phyloP scores from a whole-genome alignment of 2,329 filamentous ascomycete genomes.

The Curvularia lunata region DNA sequence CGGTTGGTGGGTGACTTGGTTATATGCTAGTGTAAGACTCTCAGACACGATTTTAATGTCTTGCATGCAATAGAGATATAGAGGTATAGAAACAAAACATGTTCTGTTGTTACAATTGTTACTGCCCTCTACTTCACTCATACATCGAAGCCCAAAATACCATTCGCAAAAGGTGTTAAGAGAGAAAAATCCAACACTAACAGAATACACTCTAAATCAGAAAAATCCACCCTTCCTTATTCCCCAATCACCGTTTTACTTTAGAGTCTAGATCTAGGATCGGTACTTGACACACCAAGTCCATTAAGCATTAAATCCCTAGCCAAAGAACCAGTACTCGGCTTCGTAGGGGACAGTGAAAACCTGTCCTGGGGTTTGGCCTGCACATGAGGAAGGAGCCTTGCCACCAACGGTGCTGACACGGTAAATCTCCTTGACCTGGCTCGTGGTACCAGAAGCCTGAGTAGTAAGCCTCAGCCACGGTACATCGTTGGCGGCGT shows the following conservation, averaged over 20 bases:
- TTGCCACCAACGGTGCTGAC: conserved; percentile 82
- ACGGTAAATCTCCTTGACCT: conserved; percentile 77
- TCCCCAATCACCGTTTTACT: not conserved
- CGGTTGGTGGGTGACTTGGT: not conserved
- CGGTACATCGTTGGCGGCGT: conserved; percentile 64
- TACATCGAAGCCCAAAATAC: not conserved
- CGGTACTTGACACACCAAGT: not conserved
- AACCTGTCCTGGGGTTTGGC: conserved; percentile 44
- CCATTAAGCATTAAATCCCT: not conserved
- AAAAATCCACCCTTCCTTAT: not conserved
- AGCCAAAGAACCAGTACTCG: conserved; percentile 71
- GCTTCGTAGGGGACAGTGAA: conserved; percentile 85
- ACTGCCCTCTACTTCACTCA: not conserved
- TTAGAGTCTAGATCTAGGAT: not conserved
- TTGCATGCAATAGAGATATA: not conserved
- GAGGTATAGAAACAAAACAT: not conserved
- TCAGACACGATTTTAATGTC: not conserved
- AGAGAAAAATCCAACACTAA: not conserved
- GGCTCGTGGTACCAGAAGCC: conserved; percentile 37
- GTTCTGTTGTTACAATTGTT: not conserved
- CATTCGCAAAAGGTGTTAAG: not conserved
- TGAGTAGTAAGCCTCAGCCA: conserved; percentile 75
- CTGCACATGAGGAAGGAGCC: conserved; percentile 72
- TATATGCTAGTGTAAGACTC: not conserved
- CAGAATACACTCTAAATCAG: not conserved